Base-by-base conservation (phyloP, 768 basidiomycete species). In the Suillus sp. region DNA sequence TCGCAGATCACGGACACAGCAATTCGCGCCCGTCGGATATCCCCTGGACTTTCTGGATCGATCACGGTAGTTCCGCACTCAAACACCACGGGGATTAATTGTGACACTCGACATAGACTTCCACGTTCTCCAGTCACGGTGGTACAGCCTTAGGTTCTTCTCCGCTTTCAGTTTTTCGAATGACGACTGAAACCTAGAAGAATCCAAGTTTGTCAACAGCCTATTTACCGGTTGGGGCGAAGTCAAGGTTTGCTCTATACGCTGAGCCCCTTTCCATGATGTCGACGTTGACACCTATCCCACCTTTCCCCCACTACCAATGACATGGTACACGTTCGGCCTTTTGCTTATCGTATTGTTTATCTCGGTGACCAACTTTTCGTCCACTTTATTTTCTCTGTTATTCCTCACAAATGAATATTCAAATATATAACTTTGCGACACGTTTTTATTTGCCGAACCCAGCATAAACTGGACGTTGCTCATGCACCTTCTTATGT, bases 1-100 rank as follows among this genome's bases (percentile, higher is more conserved):
- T 53, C 51, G 51, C 50, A 51, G 32, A 53, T 53, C 51, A 53
- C 10, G 32, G 30, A 20, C 51, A 53, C 30, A n/a, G 51, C 51
- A 18, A 20, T 9, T 53, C 11, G 20, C n/a, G 11, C 20, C 20
- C 20, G 51, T 20, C 51, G 30, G 30, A 53, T 11, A 34, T 0
- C 30, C 32, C 8, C 48, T 1, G 27, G 4, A 50, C 48, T 50
- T 50, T 30, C 20, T 53, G 30, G 11, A 20, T 34, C 32, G n/a
- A 34, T 34, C 51, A 53, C 30, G 20, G 30, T 20, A 3, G 51
- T 11, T 34, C 11, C 13, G 51, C 32, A 2, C 32, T 6, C 20
- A 50, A 30, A 50, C 48, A 53, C 32, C 32, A 34, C 11, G 32
- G 32, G 32, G 20, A 20, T 34, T n/a, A 13, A 53, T 53, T 53